Conservation (phyloP, 441 rosid species). For the Populus hybrid region DNA sequence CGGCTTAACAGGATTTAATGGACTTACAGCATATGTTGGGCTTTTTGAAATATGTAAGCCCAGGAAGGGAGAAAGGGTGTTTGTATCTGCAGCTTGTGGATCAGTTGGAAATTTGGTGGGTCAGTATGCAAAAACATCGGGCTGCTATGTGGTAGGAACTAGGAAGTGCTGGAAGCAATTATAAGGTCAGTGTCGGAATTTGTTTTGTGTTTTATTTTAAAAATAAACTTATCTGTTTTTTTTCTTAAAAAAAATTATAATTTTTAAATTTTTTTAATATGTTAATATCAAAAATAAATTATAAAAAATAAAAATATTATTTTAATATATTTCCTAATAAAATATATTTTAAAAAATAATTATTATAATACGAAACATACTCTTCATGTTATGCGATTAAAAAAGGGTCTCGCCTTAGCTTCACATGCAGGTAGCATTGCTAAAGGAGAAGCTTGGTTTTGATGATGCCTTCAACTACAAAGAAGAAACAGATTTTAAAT, state of each 20-base stretch:
- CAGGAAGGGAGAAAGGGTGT: slow-evolving; percentile 49
- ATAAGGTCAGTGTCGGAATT: slow-evolving; percentile 32
- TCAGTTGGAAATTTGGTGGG: slow-evolving; percentile 59
- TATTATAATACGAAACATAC: too few relatives aligned
- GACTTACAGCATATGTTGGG: slow-evolving; percentile 58
- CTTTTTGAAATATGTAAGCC: slow-evolving; percentile 47
- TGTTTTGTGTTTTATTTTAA: not conserved
- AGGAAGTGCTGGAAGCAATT: slow-evolving; percentile 52
- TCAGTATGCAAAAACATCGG: slow-evolving; percentile 49
- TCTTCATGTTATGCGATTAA: not conserved
- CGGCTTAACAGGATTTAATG: slow-evolving; percentile 43
- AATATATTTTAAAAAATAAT: too few relatives aligned
- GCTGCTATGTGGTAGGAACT: slow-evolving; percentile 64
- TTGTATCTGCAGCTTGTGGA: slow-evolving; percentile 54
- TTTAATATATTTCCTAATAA: too few relatives aligned
- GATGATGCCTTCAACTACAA: slow-evolving; percentile 77
- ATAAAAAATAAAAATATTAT: too few relatives aligned
- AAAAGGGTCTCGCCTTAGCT: not conserved
- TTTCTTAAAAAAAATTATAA: not conserved
- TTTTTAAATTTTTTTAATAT: too few relatives aligned
- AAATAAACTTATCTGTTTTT: too few relatives aligned
- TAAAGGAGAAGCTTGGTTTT: slow-evolving; percentile 69
- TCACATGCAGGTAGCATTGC: slow-evolving; percentile 42
- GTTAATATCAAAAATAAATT: too few relatives aligned
- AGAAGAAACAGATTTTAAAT: slow-evolving; percentile 47